Percentiles rank a stretch among this genome's conserved stretches.
Evolutionary conservation across 331 rosid species (phyloP).

Genomic region (Prunus yedoensis): DNA sequence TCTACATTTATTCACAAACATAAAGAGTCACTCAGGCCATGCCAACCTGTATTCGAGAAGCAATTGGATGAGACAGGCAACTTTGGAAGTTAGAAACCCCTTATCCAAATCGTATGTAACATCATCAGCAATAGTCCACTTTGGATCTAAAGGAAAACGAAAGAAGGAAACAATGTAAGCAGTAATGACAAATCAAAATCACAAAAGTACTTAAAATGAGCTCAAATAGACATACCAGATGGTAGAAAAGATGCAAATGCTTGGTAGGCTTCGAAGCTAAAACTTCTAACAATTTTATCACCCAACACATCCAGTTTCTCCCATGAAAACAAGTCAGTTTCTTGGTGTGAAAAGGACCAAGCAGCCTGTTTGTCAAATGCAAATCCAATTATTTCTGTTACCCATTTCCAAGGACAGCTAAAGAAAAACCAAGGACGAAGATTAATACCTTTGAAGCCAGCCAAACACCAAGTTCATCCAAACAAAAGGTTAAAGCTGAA

Average conservation of each 20-base stretch:
- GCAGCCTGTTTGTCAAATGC: slow-evolving; percentile 63
- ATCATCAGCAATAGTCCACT: slow-evolving; percentile 47
- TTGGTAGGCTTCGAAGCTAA: slow-evolving; percentile 39
- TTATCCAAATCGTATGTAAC: slow-evolving; percentile 22
- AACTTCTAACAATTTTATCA: slow-evolving; percentile 43
- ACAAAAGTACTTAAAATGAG: slow-evolving; percentile 14
- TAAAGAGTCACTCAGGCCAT: slow-evolving; percentile 9
- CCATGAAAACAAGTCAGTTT: slow-evolving; percentile 41
- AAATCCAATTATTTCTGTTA: slow-evolving; percentile 15
- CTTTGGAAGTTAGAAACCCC: slow-evolving; percentile 66
- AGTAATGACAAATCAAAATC: slow-evolving; percentile 12
- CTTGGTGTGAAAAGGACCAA: slow-evolving; percentile 37
- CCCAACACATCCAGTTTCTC: slow-evolving; percentile 42
- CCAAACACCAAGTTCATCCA: slow-evolving; percentile 78
- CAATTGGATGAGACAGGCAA: slow-evolving; percentile 57
- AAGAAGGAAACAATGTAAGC: background rate
- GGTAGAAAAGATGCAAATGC: slow-evolving; percentile 36
- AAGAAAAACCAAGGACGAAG: slow-evolving; percentile 4
- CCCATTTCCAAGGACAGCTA: slow-evolving; percentile 25
- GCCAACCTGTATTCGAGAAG: slow-evolving; percentile 79
- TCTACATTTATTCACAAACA: background rate
- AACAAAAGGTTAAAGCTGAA: slow-evolving; percentile 45
- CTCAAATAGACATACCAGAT: slow-evolving; percentile 42
- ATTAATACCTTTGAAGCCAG: slow-evolving; percentile 62
- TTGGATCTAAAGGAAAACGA: slow-evolving; percentile 44